phyloP scores from a whole-genome alignment of 208 protist species.

The Acanthamoeba rhysodes region DNA sequence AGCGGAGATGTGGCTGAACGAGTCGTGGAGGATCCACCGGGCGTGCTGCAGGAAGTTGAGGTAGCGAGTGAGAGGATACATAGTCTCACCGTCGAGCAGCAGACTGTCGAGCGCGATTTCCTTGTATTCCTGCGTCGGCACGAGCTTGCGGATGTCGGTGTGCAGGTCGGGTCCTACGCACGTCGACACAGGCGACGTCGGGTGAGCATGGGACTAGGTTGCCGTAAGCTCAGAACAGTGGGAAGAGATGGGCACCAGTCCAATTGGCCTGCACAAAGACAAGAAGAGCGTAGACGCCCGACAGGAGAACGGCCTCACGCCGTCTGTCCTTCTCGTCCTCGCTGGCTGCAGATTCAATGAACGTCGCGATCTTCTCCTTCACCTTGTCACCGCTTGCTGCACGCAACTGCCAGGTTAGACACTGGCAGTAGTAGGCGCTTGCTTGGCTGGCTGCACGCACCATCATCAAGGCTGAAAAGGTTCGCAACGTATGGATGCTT shows the following conservation, averaged over 20 bases:
- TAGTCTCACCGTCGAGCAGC: conserved; percentile 25
- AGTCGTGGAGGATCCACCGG: conserved; percentile 12
- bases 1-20: conserved; percentile 2
- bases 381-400: conserved; percentile 2
- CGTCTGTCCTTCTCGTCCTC: conserved; percentile 20
- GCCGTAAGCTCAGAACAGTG: background rate
- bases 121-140: conserved; percentile 7
- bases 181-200: background rate
- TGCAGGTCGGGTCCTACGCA: background rate
- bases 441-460: background rate
- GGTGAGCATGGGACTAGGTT: background rate
- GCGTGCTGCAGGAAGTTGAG: conserved; percentile 30
- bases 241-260: background rate
- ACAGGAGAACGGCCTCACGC: background rate
- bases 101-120: conserved; percentile 3
- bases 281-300: conserved; percentile 17
- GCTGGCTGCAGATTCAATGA: conserved; percentile 1
- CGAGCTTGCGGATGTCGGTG: background rate
- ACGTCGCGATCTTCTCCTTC: background rate
- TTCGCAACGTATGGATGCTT: background rate
- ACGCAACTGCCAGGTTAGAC: background rate
- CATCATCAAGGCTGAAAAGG: background rate
- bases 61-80: conserved; percentile 33
- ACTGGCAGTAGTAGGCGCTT: background rate
- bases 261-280: conserved; percentile 66